These are phyloP conservation scores for Fomes fomentarius DNA, from an alignment of 1,284 basidiomycete species.

Conservation along the genomic window DNA sequence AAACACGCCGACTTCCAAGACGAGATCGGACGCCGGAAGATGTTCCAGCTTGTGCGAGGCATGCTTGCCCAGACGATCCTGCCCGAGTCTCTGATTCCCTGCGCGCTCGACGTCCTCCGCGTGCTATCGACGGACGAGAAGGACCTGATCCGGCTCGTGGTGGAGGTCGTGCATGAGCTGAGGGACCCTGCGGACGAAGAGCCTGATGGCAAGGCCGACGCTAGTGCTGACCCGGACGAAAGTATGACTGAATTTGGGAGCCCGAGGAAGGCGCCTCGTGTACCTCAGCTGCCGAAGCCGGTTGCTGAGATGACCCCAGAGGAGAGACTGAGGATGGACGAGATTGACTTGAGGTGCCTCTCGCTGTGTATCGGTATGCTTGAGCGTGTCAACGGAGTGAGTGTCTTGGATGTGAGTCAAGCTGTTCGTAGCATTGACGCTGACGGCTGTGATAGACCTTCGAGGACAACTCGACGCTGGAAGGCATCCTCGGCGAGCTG, in stretches of 20 bases:
- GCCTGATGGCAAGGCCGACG: constrained; percentile 26
- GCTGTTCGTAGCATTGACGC: not conserved
- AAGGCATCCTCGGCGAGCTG: constrained; percentile 88
- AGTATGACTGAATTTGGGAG: constrained; percentile 37
- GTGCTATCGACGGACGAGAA: constrained; percentile 85
- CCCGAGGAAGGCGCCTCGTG: constrained; percentile 36
- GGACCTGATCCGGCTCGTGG: constrained; percentile 92
- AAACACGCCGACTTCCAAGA: constrained; percentile 91
- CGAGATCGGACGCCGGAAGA: constrained; percentile 92
- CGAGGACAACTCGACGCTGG: constrained; percentile 92
- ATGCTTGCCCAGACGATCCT: constrained; percentile 87
- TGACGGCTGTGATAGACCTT: constrained; percentile 60
- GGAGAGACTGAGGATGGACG: constrained; percentile 62
- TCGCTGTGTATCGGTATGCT: constrained; percentile 90
- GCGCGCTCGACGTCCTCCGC: constrained; percentile 86
- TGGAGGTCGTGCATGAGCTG: constrained; percentile 91
- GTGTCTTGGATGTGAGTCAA: not conserved
- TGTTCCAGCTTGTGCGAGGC: constrained; percentile 87
- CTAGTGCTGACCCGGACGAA: constrained; percentile 30
- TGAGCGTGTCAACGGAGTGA: constrained; percentile 87
- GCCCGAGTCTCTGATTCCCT: constrained; percentile 79
- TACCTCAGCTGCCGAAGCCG: constrained; percentile 40
- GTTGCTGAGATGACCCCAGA: constrained; percentile 57
- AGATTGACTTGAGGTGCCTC: constrained; percentile 85
- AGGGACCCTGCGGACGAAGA: constrained; percentile 61